These are phyloP conservation scores for Sporothrix globosa DNA, from an alignment of 2,329 filamentous ascomycete genomes.

Conservation along the genomic window DNA sequence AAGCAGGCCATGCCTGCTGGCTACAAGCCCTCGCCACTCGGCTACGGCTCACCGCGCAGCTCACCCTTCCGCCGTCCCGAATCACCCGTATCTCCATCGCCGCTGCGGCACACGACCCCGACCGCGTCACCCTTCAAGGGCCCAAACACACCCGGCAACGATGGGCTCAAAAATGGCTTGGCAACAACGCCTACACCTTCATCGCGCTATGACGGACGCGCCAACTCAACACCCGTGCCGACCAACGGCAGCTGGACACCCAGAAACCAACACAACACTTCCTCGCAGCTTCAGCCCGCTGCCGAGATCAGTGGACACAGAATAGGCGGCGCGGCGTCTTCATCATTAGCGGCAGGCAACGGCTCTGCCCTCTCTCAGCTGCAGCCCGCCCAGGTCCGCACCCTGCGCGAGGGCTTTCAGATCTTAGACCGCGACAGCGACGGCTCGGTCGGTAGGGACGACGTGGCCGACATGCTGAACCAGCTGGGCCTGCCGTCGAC, in stretches of 20 bases:
- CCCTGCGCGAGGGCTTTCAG: slow-evolving; percentile 89
- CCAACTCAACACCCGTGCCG: slow-evolving; percentile 47
- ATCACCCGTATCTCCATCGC: slow-evolving; percentile 67
- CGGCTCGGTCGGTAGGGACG: slow-evolving; percentile 77
- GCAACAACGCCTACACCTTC: slow-evolving; percentile 22
- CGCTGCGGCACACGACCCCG: slow-evolving; percentile 66
- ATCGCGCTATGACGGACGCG: slow-evolving; percentile 48
- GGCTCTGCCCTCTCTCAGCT: slow-evolving; percentile 69
- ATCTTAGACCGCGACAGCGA: slow-evolving; percentile 89
- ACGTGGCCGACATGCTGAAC: slow-evolving; percentile 83
- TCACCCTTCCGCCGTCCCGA: slow-evolving; percentile 67
- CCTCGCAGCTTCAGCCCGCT: slow-evolving; percentile 43
- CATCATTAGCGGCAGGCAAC: slow-evolving; percentile 33
- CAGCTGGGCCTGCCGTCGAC: slow-evolving; percentile 81
- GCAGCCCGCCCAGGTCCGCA: slow-evolving; percentile 79
- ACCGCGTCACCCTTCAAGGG: slow-evolving; percentile 62
- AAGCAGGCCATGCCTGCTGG: slow-evolving; percentile 57
- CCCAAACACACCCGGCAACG: slow-evolving; percentile 41
- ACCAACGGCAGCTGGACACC: slow-evolving; percentile 48
- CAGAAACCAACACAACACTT: slow-evolving; percentile 39
- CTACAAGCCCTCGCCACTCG: slow-evolving; percentile 72
- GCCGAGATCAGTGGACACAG: slow-evolving; percentile 41
- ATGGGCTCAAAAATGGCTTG: neutral
- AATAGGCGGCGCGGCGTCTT: slow-evolving; percentile 38
- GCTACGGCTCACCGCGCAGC: slow-evolving; percentile 69